Base-by-base conservation (phyloP, 768 basidiomycete genomes). In the Cystobasidium ongulense region DNA sequence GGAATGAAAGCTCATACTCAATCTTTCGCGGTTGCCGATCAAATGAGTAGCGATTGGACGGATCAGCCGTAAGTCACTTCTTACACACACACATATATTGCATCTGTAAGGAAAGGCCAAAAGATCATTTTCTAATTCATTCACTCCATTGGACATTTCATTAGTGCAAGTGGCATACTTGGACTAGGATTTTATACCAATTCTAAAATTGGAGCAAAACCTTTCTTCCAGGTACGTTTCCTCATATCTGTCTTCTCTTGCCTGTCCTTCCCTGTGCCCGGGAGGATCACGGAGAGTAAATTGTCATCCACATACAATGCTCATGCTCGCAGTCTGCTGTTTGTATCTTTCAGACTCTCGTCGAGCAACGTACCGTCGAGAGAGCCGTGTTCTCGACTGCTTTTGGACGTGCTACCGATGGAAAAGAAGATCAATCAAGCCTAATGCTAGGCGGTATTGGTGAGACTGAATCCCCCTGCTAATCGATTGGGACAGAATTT, bases 211-310 rank as follows among this genome's bases (percentile, higher is more conserved):
- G 39, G 65, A 23, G 65, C 7, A 31, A 39, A 43, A n/a, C 39
- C 65, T 31, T 67, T 67, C 65, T 67, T 67, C 36, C n/a, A 64
- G 63, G 63, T 64, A 29, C 10, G 63, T 17, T 41, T 41, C n/a
- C n/a, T n/a, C n/a, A n/a, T n/a, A n/a, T n/a, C n/a, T n/a, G n/a
- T n/a, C n/a, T n/a, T n/a, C n/a, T n/a, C n/a, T n/a, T n/a, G n/a
- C n/a, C n/a, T n/a, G n/a, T n/a, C n/a, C n/a, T n/a, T n/a, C n/a
- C n/a, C n/a, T n/a, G n/a, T n/a, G n/a, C n/a, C n/a, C n/a, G n/a
- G n/a, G n/a, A n/a, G n/a, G n/a, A n/a, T n/a, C n/a, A n/a, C n/a
- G n/a, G n/a, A n/a, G n/a, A n/a, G n/a, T n/a, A n/a, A n/a, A n/a
- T n/a, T n/a, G n/a, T n/a, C n/a, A n/a, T n/a, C n/a, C n/a, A n/a